Conservation (phyloP, 306 rosid genomes). For the Inga oerstediana region DNA sequence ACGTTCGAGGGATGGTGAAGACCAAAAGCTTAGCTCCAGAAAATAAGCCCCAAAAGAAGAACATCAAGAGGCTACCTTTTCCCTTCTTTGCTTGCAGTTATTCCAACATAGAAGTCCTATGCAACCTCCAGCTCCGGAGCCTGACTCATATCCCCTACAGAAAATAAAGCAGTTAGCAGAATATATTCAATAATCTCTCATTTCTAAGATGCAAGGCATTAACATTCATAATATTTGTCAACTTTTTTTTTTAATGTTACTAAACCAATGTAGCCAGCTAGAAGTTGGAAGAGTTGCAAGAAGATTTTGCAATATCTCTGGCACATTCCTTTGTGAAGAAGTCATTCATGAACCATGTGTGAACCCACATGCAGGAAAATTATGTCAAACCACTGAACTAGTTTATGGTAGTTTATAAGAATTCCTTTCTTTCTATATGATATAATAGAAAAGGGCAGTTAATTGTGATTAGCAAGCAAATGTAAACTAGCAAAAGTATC, state of each 20-base stretch:
- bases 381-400: too few species aligned
- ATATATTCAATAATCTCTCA: not conserved
- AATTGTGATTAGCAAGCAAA: too few species aligned
- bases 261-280: not conserved
- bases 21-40: not conserved
- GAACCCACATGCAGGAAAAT: too few species aligned
- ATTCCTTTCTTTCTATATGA: too few species aligned
- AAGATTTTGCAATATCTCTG: not conserved
- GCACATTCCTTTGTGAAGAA: too few species aligned
- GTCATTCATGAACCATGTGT: too few species aligned
- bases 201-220: not conserved
- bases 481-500: too few species aligned
- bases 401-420: too few species aligned
- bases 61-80: constrained; percentile 56
- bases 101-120: constrained; percentile 77
- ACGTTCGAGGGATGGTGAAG: not conserved
- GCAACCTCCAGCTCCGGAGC: constrained; percentile 74
- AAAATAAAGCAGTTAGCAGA: constrained; percentile 26
- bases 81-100: constrained; percentile 57
- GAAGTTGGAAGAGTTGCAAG: not conserved
- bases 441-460: too few species aligned
- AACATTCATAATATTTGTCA: not conserved
- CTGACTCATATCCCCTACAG: constrained; percentile 82
- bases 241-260: not conserved
- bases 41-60: not conserved